These are phyloP conservation scores for Naematelia aurantialba DNA, from an alignment of 768 basidiomycete species.

Conservation along the genomic window DNA sequence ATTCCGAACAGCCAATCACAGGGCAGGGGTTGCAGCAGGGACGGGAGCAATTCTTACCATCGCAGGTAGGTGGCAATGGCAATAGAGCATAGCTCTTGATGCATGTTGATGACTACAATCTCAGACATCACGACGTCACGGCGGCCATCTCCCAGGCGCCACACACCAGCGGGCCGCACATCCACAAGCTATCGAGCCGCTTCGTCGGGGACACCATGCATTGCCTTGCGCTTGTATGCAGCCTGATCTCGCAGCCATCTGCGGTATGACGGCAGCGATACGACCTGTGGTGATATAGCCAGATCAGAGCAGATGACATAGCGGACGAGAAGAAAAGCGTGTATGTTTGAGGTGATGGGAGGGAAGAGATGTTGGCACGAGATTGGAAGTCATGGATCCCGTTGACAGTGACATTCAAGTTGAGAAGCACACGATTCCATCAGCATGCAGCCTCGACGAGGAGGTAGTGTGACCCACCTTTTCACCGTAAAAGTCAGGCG, in stretches of 20 bases:
- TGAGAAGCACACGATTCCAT: not conserved
- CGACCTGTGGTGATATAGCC: slow-evolving; percentile 31
- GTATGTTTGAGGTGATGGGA: too few species aligned
- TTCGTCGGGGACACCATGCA: slow-evolving; percentile 50
- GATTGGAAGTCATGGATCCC: too few species aligned
- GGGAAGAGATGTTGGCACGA: too few species aligned
- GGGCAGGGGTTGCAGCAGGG: not conserved
- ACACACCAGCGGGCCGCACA: not conserved
- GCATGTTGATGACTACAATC: not conserved
- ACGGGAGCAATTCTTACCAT: not conserved
- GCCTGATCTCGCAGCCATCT: slow-evolving; percentile 51
- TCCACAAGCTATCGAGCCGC: not conserved
- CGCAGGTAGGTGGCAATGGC: too few species aligned
- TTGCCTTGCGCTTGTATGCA: slow-evolving; percentile 49
- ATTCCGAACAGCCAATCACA: not conserved
- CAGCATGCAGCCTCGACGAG: not conserved
- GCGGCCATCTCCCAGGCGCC: not conserved
- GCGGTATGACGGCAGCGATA: slow-evolving; percentile 45
- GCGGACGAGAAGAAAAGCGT: not conserved
- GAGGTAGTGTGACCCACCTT: slow-evolving; percentile 26
- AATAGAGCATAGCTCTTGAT: too few species aligned
- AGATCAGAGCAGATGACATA: not conserved
- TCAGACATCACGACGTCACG: not conserved
- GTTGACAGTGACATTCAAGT: too few species aligned
- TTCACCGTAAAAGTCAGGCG: slow-evolving; percentile 50